These are phyloP conservation scores for Zymoseptoria brevis DNA, from an alignment of 2,329 filamentous ascomycete genomes.

Conservation along the genomic window DNA sequence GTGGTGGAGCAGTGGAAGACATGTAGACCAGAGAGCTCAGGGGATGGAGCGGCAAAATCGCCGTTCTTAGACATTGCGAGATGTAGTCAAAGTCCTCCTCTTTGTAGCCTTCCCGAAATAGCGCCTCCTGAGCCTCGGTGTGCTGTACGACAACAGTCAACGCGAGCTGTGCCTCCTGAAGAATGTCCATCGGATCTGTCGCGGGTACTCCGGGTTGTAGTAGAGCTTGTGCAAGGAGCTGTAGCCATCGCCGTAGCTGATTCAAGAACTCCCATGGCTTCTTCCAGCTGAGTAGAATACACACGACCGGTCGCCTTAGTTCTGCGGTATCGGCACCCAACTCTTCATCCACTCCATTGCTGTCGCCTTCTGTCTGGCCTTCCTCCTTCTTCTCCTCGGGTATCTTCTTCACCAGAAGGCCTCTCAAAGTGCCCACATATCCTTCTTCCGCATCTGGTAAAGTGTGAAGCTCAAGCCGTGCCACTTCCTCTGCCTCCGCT, in stretches of 20 bases:
- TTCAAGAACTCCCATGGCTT: constrained; percentile 89
- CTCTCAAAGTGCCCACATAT: constrained; percentile 23
- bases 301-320: constrained; percentile 40
- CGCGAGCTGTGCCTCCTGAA: constrained; percentile 85
- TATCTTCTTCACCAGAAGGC: constrained; percentile 18
- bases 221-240: constrained; percentile 70
- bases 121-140: constrained; percentile 79
- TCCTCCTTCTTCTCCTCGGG: constrained; percentile 7
- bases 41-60: constrained; percentile 59
- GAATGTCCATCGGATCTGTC: constrained; percentile 63
- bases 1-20: constrained; percentile 27
- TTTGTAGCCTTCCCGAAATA: constrained; percentile 90
- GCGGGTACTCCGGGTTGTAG: constrained; percentile 51
- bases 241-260: constrained; percentile 81
- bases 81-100: constrained; percentile 96
- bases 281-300: constrained; percentile 92
- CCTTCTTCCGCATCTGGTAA: constrained; percentile 24
- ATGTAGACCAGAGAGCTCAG: constrained; percentile 52
- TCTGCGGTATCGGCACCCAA: background rate
- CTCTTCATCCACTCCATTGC: constrained; percentile 4
- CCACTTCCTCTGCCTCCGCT: constrained; percentile 27
- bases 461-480: constrained; percentile 26
- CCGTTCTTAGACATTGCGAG: constrained; percentile 82
- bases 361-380: constrained; percentile 11
- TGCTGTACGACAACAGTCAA: constrained; percentile 95